Evolutionary conservation across 164 flowering plant genomes (phyloP).

Genomic region (Piper betle): DNA sequence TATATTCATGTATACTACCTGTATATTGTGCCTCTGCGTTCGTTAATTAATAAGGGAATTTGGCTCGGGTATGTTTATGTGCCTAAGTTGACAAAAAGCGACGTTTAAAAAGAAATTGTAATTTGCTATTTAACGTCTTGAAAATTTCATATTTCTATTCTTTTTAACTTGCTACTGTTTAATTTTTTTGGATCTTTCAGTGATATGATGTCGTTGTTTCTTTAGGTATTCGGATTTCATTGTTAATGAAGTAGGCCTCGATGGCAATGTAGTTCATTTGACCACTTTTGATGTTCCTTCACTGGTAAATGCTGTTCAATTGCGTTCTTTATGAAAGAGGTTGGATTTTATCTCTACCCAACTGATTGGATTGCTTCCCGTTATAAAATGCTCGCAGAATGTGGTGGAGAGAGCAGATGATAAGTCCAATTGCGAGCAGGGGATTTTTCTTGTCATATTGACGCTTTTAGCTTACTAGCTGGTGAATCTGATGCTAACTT

Average conservation of each 20-base stretch:
- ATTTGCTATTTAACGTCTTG: not conserved
- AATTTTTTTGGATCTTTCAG: not conserved
- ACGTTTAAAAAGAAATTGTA: too few species aligned
- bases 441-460: slow-evolving; percentile 42
- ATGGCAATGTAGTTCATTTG: slow-evolving; percentile 76
- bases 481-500: slow-evolving; percentile 55
- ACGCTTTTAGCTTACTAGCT: slow-evolving; percentile 48
- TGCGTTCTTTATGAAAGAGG: not conserved
- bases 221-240: slow-evolving; percentile 84
- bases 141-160: not conserved
- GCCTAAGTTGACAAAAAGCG: too few species aligned
- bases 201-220: not conserved
- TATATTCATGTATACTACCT: too few species aligned
- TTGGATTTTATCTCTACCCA: not conserved
- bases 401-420: slow-evolving; percentile 17
- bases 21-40: too few species aligned
- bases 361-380: not conserved
- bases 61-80: too few species aligned
- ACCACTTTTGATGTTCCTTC: slow-evolving; percentile 58
- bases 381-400: not conserved
- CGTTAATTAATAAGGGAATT: too few species aligned
- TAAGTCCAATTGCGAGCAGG: slow-evolving; percentile 15
- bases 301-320: slow-evolving; percentile 31
- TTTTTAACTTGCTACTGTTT: not conserved
- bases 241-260: slow-evolving; percentile 85